phyloP scores from a whole-genome alignment of 257 asterid species.

The Solanum phureja region DNA sequence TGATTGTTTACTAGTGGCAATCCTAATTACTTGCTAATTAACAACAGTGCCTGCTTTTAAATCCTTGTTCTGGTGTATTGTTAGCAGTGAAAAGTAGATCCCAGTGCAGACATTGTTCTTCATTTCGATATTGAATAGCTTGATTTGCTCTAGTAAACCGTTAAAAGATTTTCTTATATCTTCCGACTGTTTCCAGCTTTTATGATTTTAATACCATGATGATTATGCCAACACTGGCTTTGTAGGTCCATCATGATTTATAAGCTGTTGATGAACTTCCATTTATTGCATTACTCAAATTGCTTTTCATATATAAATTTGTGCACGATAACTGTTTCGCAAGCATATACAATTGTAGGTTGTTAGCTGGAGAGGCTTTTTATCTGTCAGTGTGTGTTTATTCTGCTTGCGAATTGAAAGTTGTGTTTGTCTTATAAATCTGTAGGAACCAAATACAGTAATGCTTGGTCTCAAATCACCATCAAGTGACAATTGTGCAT shows the following conservation, averaged over 20 bases:
- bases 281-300: not conserved
- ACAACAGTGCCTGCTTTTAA: not conserved
- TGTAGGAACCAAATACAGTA: conserved; percentile 33
- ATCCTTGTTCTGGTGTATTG: not conserved
- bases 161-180: not conserved
- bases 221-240: not conserved
- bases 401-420: not conserved
- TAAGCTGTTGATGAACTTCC: not conserved
- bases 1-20: not conserved
- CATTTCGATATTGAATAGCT: not conserved
- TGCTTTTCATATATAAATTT: not conserved
- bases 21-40: not conserved
- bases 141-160: not conserved
- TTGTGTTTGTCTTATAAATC: not conserved
- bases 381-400: not conserved
- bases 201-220: not conserved
- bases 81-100: not conserved
- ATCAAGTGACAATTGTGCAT: conserved; percentile 43
- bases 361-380: not conserved
- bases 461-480: conserved; percentile 23
- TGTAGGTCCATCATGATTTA: not conserved
- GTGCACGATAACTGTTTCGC: not conserved
- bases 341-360: not conserved
- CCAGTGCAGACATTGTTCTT: not conserved
- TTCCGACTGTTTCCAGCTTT: not conserved